phyloP scores from a whole-genome alignment of 129 eudicot species.

The Gnaphalium uliginosum region DNA sequence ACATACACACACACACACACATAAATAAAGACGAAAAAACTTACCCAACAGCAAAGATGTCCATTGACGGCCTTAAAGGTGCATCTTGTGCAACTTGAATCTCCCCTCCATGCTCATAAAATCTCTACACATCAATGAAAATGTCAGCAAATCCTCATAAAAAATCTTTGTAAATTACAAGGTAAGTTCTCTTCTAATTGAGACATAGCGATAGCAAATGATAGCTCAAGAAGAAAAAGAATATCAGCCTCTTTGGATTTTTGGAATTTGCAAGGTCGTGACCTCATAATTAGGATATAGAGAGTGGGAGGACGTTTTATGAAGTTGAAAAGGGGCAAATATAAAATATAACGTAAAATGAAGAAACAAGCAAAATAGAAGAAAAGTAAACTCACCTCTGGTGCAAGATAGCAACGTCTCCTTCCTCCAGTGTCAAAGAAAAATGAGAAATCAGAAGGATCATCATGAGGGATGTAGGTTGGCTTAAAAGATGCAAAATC shows the following conservation, averaged over 20 bases:
- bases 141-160: constrained; percentile 1
- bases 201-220: not conserved
- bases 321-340: not conserved
- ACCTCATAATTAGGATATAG: not conserved
- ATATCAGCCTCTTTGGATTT: constrained; percentile 5
- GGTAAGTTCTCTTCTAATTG: not conserved
- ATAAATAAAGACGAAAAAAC: constrained; percentile 24
- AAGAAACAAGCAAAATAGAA: not conserved
- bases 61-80: constrained; percentile 91
- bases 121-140: constrained; percentile 63
- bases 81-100: constrained; percentile 80
- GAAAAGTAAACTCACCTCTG: constrained; percentile 62
- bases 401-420: constrained; percentile 99
- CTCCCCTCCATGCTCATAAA: constrained; percentile 98
- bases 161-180: not conserved
- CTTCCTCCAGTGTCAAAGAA: constrained; percentile 98
- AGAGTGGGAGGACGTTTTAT: not conserved
- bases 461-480: constrained; percentile 96
- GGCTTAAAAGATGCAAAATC: constrained; percentile 99
- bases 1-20: no score
- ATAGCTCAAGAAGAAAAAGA: not conserved
- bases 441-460: constrained; percentile 96
- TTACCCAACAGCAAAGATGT: constrained; percentile 94
- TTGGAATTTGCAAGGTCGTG: constrained; percentile 7
- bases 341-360: constrained; percentile 5